These are phyloP conservation scores for Kluyveromyces starmeri DNA, from an alignment of 805 yeast genomes.

Conservation along the genomic window DNA sequence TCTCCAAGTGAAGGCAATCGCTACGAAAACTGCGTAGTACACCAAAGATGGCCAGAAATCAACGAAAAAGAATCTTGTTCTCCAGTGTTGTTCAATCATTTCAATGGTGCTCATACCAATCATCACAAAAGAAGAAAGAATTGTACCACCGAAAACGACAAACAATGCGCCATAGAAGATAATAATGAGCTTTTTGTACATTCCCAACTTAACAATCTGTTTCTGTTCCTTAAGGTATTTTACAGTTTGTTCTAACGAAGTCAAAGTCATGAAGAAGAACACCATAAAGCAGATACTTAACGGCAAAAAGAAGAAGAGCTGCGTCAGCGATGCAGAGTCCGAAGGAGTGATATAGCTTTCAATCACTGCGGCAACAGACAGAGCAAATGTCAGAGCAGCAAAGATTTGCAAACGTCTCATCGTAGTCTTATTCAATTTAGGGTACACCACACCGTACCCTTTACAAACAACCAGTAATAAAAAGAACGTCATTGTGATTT, in stretches of 20 bases:
- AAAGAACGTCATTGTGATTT: constrained; percentile 83
- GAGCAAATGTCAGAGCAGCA: constrained; percentile 47
- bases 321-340: constrained; percentile 39
- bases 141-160: constrained; percentile 59
- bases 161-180: constrained; percentile 67
- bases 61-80: constrained; percentile 73
- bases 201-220: constrained; percentile 80
- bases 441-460: constrained; percentile 92
- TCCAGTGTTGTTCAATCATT: constrained; percentile 84
- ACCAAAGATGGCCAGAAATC: constrained; percentile 95
- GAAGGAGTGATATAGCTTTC: constrained; percentile 45
- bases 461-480: constrained; percentile 73
- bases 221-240: constrained; percentile 69
- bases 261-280: constrained; percentile 68
- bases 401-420: constrained; percentile 66
- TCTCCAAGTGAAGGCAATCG: constrained; percentile 89
- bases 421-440: constrained; percentile 63
- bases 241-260: constrained; percentile 67
- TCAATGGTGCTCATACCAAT: constrained; percentile 68
- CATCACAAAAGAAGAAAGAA: constrained; percentile 59
- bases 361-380: constrained; percentile 45
- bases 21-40: constrained; percentile 73
- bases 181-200: constrained; percentile 73
- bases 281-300: constrained; percentile 56
- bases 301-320: constrained; percentile 61